phyloP scores from a whole-genome alignment of 495 filamentous ascomycete species.

The Jackrogersella multiformis region DNA sequence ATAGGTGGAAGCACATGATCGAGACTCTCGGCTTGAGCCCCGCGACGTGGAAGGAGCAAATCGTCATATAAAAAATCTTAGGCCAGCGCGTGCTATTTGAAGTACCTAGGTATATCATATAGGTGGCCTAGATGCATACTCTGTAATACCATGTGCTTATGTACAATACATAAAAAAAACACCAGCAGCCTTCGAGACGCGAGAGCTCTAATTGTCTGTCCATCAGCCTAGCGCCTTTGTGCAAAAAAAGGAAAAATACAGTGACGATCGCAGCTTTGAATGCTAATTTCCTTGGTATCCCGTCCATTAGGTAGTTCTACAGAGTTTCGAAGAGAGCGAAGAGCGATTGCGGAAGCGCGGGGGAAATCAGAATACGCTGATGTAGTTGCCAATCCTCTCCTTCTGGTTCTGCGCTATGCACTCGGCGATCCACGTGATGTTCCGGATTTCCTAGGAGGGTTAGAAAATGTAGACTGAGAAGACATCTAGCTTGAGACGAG shows the following conservation, averaged over 20 bases:
- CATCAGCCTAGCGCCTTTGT: conserved; percentile 38
- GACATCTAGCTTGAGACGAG: background rate
- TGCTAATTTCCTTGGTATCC: conserved; percentile 41
- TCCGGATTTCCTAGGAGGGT: conserved; percentile 87
- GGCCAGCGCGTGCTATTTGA: conserved; percentile 18
- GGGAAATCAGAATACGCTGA: conserved; percentile 79
- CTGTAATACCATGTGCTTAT: conserved; percentile 39
- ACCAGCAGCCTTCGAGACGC: conserved; percentile 26
- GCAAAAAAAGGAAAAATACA: conserved; percentile 16
- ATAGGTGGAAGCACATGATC: conserved; percentile 85
- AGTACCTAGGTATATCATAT: conserved; percentile 40
- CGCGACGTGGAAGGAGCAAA: conserved; percentile 86
- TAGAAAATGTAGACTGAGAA: background rate
- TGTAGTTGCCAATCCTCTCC: conserved; percentile 97
- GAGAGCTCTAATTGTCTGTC: conserved; percentile 34
- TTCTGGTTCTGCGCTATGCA: conserved; percentile 99
- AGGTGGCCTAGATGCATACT: conserved; percentile 39
- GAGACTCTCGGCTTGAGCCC: conserved; percentile 85
- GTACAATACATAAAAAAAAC: conserved; percentile 36
- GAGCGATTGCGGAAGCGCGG: conserved; percentile 11
- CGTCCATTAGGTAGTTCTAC: conserved; percentile 50
- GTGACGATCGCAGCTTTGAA: conserved; percentile 29
- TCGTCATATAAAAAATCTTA: conserved; percentile 66
- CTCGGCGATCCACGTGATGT: conserved; percentile 99
- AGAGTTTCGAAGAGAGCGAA: conserved; percentile 38